Evolutionary conservation across 495 filamentous ascomycete genomes (phyloP).

Genomic region (Talaromyces thailandensis): DNA sequence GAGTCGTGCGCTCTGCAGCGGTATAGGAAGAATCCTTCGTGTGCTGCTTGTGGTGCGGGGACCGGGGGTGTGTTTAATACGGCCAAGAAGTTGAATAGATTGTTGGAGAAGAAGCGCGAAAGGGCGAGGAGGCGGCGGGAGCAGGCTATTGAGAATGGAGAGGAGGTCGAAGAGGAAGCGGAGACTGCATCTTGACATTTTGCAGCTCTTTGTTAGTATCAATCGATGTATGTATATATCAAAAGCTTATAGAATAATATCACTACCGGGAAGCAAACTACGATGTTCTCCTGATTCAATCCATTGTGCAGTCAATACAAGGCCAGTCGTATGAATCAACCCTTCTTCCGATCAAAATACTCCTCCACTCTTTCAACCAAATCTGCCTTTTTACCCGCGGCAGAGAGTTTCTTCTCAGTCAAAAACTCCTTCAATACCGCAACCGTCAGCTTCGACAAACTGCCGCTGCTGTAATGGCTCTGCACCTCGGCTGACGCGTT

Average conservation of each 20-base stretch:
- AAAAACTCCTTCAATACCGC: slow-evolving; percentile 62
- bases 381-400: slow-evolving; percentile 67
- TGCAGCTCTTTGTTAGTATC: neutral
- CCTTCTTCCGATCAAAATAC: slow-evolving; percentile 59
- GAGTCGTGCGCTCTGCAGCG: slow-evolving; percentile 76
- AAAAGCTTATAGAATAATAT: neutral
- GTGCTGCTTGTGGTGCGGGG: slow-evolving; percentile 74
- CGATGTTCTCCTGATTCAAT: neutral
- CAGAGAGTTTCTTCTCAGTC: slow-evolving; percentile 47
- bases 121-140: slow-evolving; percentile 56
- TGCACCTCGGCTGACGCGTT: slow-evolving; percentile 50
- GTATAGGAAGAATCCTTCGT: slow-evolving; percentile 74
- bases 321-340: neutral
- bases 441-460: slow-evolving; percentile 64
- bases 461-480: slow-evolving; percentile 46
- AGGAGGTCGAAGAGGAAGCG: slow-evolving; percentile 51
- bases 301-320: neutral
- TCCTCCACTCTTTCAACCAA: slow-evolving; percentile 71
- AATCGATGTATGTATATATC: neutral
- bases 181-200: neutral
- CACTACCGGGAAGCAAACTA: neutral
- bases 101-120: slow-evolving; percentile 78
- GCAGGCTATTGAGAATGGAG: slow-evolving; percentile 62
- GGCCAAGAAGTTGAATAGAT: slow-evolving; percentile 70
- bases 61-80: slow-evolving; percentile 87